These are phyloP conservation scores for Porogramme epimiltina DNA, from an alignment of 1,284 basidiomycete genomes.

Conservation along the genomic window DNA sequence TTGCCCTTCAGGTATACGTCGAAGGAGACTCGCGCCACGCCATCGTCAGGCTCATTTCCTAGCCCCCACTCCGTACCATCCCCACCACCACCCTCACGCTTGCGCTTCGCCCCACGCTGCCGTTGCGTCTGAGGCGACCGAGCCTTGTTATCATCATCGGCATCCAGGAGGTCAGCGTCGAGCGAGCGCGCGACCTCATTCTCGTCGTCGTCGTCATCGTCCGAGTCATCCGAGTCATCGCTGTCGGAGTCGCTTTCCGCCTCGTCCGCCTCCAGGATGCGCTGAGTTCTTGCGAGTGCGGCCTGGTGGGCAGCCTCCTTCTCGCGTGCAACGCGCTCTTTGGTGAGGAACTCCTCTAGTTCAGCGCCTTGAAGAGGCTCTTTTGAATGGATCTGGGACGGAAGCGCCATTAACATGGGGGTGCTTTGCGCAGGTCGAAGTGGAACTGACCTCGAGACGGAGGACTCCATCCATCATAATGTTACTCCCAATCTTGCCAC, in stretches of 20 bases:
- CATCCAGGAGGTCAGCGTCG: conserved; percentile 52
- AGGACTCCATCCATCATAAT: conserved; percentile 76
- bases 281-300: conserved; percentile 78
- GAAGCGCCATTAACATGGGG: background rate
- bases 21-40: conserved; percentile 78
- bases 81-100: conserved; percentile 39
- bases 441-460: conserved; percentile 58
- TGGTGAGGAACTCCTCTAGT: conserved; percentile 79
- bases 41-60: conserved; percentile 69
- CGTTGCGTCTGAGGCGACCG: conserved; percentile 5
- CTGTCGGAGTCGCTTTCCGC: conserved; percentile 60
- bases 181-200: conserved; percentile 70
- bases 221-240: conserved; percentile 58
- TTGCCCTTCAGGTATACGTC: conserved; percentile 98
- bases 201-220: conserved; percentile 64
- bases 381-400: conserved; percentile 80
- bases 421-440: no score
- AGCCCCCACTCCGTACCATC: conserved; percentile 65
- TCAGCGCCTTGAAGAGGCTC: conserved; percentile 87
- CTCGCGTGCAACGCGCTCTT: conserved; percentile 82
- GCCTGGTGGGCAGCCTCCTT: conserved; percentile 88
- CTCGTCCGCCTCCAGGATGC: conserved; percentile 90
- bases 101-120: conserved; percentile 32
- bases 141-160: conserved; percentile 28
- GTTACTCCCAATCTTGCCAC: conserved; percentile 84